Conservation (phyloP, 352 stramenopile genomes). For the Thraustochytrium striatum region DNA sequence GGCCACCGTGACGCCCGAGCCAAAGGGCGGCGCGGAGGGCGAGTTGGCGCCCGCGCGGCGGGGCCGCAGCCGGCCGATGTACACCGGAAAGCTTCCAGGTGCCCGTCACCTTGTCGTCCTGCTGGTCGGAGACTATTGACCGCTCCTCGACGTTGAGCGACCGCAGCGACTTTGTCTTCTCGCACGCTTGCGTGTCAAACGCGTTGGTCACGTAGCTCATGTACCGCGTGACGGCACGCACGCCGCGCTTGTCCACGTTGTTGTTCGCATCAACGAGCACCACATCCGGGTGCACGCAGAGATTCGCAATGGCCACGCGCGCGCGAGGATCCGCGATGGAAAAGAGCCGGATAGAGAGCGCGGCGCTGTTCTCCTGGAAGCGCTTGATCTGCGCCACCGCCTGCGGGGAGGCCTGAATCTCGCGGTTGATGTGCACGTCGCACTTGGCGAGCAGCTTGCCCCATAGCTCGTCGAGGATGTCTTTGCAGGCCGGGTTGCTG, state of each 20-base stretch:
- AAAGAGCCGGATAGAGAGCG: conserved; percentile 30
- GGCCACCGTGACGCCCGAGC: not conserved
- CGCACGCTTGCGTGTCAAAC: conserved; percentile 39
- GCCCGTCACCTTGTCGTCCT: conserved; percentile 44
- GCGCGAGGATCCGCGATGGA: conserved; percentile 14
- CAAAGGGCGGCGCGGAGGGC: conserved; percentile 21
- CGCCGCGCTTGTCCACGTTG: conserved; percentile 42
- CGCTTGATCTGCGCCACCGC: conserved; percentile 41
- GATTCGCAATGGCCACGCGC: conserved; percentile 16
- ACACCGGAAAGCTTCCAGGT: conserved; percentile 36
- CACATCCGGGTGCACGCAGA: conserved; percentile 37
- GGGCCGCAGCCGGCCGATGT: conserved; percentile 38
- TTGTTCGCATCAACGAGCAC: conserved; percentile 44
- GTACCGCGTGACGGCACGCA: conserved; percentile 34
- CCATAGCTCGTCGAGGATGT: conserved; percentile 50
- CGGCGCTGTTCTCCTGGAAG: conserved; percentile 41
- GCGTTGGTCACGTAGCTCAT: conserved; percentile 35
- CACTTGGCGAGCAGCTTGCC: conserved; percentile 38
- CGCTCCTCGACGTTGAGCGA: conserved; percentile 28
- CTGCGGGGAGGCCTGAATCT: not conserved
- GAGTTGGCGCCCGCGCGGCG: not conserved
- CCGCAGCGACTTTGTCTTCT: conserved; percentile 37
- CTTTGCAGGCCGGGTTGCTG: conserved; percentile 48
- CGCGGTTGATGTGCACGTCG: conserved; percentile 31
- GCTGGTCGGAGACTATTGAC: conserved; percentile 30